A percentile compares a stretch with the other conserved stretches of the same genome.
Evolutionary conservation across 495 filamentous ascomycete genomes (phyloP).

Genomic region (Penicillium alfredii): DNA sequence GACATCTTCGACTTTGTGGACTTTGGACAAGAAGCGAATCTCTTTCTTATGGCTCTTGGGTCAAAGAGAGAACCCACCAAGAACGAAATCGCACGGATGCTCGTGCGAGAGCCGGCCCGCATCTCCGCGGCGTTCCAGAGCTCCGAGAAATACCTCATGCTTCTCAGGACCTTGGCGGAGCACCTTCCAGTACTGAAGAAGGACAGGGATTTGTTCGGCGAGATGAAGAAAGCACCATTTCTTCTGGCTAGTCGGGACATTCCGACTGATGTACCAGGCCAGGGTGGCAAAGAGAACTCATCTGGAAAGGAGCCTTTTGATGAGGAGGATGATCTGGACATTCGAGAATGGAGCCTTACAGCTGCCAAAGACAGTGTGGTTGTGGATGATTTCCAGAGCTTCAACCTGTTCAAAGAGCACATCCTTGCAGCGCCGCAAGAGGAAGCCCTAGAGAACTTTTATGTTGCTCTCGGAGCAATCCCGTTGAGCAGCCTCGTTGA

Average conservation of each 20-base stretch:
- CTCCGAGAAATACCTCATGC: slow-evolving; percentile 75
- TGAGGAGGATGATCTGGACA: slow-evolving; percentile 62
- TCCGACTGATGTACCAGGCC: slow-evolving; percentile 28
- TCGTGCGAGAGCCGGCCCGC: slow-evolving; percentile 71
- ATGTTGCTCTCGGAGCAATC: slow-evolving; percentile 47
- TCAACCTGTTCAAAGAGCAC: slow-evolving; percentile 73
- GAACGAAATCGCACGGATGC: slow-evolving; percentile 69
- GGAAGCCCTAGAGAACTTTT: slow-evolving; percentile 78
- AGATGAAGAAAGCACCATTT: slow-evolving; percentile 69
- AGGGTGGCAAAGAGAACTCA: slow-evolving; percentile 18
- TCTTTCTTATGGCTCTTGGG: slow-evolving; percentile 79
- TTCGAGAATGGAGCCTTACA: slow-evolving; percentile 72
- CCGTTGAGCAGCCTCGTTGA: slow-evolving; percentile 42
- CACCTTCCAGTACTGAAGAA: slow-evolving; percentile 61
- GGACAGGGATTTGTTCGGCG: slow-evolving; percentile 68
- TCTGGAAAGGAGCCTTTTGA: slow-evolving; percentile 42
- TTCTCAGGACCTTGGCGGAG: slow-evolving; percentile 72
- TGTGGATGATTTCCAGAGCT: slow-evolving; percentile 80
- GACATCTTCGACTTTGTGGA: slow-evolving; percentile 97
- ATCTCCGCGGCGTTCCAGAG: slow-evolving; percentile 72
- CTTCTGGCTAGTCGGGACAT: slow-evolving; percentile 77
- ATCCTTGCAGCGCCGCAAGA: slow-evolving; percentile 84
- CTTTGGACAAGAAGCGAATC: slow-evolving; percentile 80
- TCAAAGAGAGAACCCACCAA: slow-evolving; percentile 87
- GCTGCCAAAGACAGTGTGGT: slow-evolving; percentile 66